Evolutionary conservation across 345 rosid genomes (phyloP).

Genomic region (Dimocarpus longan): DNA sequence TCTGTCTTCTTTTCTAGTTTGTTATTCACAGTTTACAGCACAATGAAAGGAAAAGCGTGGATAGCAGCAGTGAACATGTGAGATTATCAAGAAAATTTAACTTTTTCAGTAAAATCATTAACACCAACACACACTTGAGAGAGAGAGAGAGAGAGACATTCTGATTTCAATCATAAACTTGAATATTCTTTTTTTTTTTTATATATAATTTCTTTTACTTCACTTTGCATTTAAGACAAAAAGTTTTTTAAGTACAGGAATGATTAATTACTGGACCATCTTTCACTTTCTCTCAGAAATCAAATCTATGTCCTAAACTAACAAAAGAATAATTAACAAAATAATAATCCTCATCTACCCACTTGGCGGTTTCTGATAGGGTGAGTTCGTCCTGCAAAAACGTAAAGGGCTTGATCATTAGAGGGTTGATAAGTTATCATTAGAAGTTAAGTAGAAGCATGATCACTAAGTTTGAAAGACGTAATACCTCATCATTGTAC

Average conservation of each 20-base stretch:
- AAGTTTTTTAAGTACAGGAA: constrained; percentile 22
- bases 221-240: constrained; percentile 36
- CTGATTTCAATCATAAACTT: constrained; percentile 32
- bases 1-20: constrained; percentile 31
- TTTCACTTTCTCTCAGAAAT: constrained; percentile 35
- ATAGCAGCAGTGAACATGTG: constrained; percentile 12
- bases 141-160: constrained; percentile 28
- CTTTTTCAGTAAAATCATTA: constrained; percentile 50
- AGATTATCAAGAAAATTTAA: constrained; percentile 36
- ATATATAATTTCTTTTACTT: constrained; percentile 18
- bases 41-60: constrained; percentile 15
- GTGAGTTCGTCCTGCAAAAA: constrained; percentile 48
- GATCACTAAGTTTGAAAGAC: constrained; percentile 18
- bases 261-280: constrained; percentile 29
- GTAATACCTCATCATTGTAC: constrained; percentile 39
- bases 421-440: constrained; percentile 10
- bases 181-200: constrained; percentile 9
- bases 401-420: constrained; percentile 13
- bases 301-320: constrained; percentile 43
- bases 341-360: constrained; percentile 38
- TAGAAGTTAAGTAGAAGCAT: background rate
- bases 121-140: constrained; percentile 28
- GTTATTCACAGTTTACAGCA: constrained; percentile 20
- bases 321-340: constrained; percentile 53
- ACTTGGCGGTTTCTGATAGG: constrained; percentile 38